Base-by-base conservation (phyloP, 768 basidiomycete species). In the Lentinus tigrinus region DNA sequence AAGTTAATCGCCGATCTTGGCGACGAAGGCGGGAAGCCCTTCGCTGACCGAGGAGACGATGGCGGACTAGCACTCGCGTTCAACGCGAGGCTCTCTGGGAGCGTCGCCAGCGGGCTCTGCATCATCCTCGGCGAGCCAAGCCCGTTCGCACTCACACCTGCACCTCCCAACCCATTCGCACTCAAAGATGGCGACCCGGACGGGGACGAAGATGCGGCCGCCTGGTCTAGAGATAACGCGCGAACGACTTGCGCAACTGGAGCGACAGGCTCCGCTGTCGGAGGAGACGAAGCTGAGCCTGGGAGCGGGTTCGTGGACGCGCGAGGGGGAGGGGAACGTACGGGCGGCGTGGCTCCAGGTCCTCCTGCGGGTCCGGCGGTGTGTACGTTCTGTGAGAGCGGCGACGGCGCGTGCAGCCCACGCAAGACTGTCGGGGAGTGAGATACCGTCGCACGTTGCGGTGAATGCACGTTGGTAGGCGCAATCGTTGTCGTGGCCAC, bases 311-410 rank as follows among this genome's bases (percentile, higher is more conserved):
- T 58, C 57, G 59, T 58, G 54, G 55, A 56, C 42, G 55, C 44
- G 21, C 60, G 60, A 53, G 52, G 55, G 31, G 63, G 54, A 57
- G 60, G 51, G 27, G 59, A 52, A 60, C 58, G 61, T 57, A 62
- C 56, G 24, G 64, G 49, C 49, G 61, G 56, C 42, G 52, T 17
- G 40, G 40, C 40, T n/a, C 21, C n/a, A 17, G 40, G 40, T 23
- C 40, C 40, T 23, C 21, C 43, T 31, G 36, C 44, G 11, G 61
- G 62, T 23, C 66, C 64, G 36, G 69, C 59, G 60, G 67, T 74
- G 58, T 76, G 77, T n/a, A 74, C 71, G 0, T 78, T 74, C 8
- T 80, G 66, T 6, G 78, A 78, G 7, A 77, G 75, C 31, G 73
- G 83, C 38, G 77, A 78, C 24, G 74, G 80, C 17, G 71, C 69